A percentile compares a stretch with the other conserved stretches of the same genome.
Conservation (phyloP, 768 basidiomycete genomes). For the Amyloporia xantha region DNA sequence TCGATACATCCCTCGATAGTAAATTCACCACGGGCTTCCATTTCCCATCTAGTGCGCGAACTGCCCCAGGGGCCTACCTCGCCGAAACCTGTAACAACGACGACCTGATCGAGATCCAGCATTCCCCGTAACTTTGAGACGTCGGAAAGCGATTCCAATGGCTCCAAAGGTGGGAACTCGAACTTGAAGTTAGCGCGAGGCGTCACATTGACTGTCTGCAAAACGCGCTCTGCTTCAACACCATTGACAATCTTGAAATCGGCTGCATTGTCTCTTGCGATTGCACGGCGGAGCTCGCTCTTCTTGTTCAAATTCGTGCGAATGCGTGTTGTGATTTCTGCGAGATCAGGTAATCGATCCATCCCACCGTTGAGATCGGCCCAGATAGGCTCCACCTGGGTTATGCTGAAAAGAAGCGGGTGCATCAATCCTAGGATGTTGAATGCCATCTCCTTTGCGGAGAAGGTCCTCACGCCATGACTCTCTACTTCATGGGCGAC, state of each 20-base stretch:
- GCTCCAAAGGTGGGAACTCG: slow-evolving; percentile 85
- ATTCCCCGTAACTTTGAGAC: slow-evolving; percentile 77
- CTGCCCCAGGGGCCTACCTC: slow-evolving; percentile 99
- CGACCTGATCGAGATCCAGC: slow-evolving; percentile 92
- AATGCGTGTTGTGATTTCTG: slow-evolving; percentile 85
- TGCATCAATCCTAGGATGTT: slow-evolving; percentile 99
- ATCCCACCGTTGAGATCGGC: slow-evolving; percentile 98
- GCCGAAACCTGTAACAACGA: slow-evolving; percentile 94
- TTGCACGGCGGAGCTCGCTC: slow-evolving; percentile 88
- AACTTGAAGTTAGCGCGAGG: slow-evolving; percentile 98
- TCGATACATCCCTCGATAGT: slow-evolving; percentile 98
- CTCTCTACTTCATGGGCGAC: slow-evolving; percentile 92
- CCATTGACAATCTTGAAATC: slow-evolving; percentile 92
- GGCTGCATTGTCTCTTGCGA: slow-evolving; percentile 90
- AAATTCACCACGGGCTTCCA: slow-evolving; percentile 97
- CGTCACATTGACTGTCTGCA: slow-evolving; percentile 87
- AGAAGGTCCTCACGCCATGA: slow-evolving; percentile 94
- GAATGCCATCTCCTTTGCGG: slow-evolving; percentile 99
- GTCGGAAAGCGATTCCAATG: slow-evolving; percentile 60
- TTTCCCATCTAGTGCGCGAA: slow-evolving; percentile 97
- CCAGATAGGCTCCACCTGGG: slow-evolving; percentile 99
- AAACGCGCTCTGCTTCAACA: slow-evolving; percentile 83
- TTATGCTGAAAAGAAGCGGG: slow-evolving; percentile 97
- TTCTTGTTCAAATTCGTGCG: slow-evolving; percentile 76
- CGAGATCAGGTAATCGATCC: slow-evolving; percentile 94